phyloP scores from a whole-genome alignment of 1,284 basidiomycete genomes.

The Ustilago curta region DNA sequence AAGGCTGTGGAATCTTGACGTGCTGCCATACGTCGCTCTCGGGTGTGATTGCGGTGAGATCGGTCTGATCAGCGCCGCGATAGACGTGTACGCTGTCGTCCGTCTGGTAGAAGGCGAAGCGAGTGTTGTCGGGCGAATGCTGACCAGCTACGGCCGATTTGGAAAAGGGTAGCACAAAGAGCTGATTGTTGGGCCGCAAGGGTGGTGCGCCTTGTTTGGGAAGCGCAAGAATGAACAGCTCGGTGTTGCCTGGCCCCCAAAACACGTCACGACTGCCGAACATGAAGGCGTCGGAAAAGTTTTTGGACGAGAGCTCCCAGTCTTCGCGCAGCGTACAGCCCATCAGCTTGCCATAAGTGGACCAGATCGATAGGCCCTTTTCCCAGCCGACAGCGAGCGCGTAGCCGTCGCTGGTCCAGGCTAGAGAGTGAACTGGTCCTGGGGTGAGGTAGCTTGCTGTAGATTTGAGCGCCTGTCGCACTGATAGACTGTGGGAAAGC shows the following conservation, averaged over 20 bases:
- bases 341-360: slow-evolving; percentile 87
- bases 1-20: slow-evolving; percentile 83
- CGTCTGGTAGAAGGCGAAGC: slow-evolving; percentile 94
- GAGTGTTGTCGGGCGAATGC: slow-evolving; percentile 91
- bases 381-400: slow-evolving; percentile 96
- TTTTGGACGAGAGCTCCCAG: slow-evolving; percentile 73
- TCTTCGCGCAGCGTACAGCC: slow-evolving; percentile 78
- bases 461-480: slow-evolving; percentile 66
- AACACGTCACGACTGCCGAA: slow-evolving; percentile 74
- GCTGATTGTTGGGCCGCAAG: slow-evolving; percentile 39
- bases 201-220: slow-evolving; percentile 21
- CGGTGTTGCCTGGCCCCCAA: slow-evolving; percentile 62
- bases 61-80: slow-evolving; percentile 94
- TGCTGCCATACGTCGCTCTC: slow-evolving; percentile 83
- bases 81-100: slow-evolving; percentile 96
- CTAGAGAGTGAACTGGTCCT: slow-evolving; percentile 79
- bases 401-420: slow-evolving; percentile 86
- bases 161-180: slow-evolving; percentile 78
- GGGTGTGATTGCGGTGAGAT: slow-evolving; percentile 98
- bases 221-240: slow-evolving; percentile 51
- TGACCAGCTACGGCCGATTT: slow-evolving; percentile 93
- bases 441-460: slow-evolving; percentile 70
- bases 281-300: slow-evolving; percentile 83
- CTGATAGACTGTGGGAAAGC: slow-evolving; percentile 64
- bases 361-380: slow-evolving; percentile 89